Base-by-base conservation (phyloP, 257 asterid genomes). In the Mentha longifolia region DNA sequence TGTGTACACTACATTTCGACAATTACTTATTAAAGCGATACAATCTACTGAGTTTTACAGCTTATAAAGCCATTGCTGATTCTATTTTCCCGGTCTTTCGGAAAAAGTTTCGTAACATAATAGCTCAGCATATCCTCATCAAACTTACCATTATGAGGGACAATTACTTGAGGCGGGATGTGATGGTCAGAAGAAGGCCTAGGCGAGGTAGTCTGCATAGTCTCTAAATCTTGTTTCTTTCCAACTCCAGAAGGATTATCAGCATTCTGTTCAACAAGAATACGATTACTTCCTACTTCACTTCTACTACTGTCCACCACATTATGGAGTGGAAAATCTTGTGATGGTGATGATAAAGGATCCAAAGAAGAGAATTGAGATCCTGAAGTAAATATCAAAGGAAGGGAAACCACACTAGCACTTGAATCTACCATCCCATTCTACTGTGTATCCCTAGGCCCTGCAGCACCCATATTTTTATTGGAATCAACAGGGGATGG, bases 171-270 rank as follows among this genome's bases (percentile, higher is more conserved):
- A 62, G 88, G 74, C 43, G 81, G 81, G 74, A 77, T 85, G 85
- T 76, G 81, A 80, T 81, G 81, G 51, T 82, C 84, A 52, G 96
- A 89, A 6, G 96, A 77, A 41, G 94, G 94, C 82, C 92, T 76
- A 67, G 86, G 83, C 46, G 87, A 65, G 42, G 80, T 56, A 75
- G 65, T 66, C 68, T 78, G 92, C n/a, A 64, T 71, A 76, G 82
- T 54, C 73, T 83, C 92, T 50, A 59, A 55, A 50, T 45, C 85
- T 56, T 80, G 85, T 79, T 80, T 80, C 83, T 85, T 82, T 75
- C 84, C 92, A 67, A 57, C 73, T 57, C 77, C 84, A 47, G 75
- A 81, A 68, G 67, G 35, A 56, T 82, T 77, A 75, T 74, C 37
- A 33, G 37, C 37, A 33, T 4, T 33, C 37, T 33, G 37, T 33